These are phyloP conservation scores for Fusarium paranaense DNA, from an alignment of 2,329 filamentous ascomycete species.

Conservation along the genomic window DNA sequence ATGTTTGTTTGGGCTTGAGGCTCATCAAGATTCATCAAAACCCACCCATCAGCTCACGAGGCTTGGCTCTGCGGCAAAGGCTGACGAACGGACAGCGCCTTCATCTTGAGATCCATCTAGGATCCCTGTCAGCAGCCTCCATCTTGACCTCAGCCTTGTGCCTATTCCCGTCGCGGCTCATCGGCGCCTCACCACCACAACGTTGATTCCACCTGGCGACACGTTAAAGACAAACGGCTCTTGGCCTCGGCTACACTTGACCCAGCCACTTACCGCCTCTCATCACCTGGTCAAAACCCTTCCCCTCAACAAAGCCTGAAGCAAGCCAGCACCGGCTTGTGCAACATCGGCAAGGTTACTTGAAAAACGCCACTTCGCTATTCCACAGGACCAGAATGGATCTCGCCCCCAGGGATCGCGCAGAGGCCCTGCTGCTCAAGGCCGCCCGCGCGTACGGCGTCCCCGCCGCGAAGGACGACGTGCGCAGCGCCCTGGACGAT, in stretches of 20 bases:
- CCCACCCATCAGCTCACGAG: not conserved
- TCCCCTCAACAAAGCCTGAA: not conserved
- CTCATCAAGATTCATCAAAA: slow-evolving; percentile 9
- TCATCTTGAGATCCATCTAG: not conserved
- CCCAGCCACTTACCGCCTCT: not conserved
- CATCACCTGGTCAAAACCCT: not conserved
- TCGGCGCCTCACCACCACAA: not conserved
- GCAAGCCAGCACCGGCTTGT: slow-evolving; percentile 33
- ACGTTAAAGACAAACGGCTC: not conserved
- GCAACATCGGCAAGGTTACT: slow-evolving; percentile 37
- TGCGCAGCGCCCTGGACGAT: slow-evolving; percentile 53
- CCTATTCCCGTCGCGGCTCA: not conserved
- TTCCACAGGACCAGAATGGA: slow-evolving; percentile 47
- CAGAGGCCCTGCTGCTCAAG: slow-evolving; percentile 50
- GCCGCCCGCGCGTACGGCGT: slow-evolving; percentile 49
- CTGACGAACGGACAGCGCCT: not conserved
- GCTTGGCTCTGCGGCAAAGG: not conserved
- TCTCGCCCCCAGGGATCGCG: slow-evolving; percentile 42
- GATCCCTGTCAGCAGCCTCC: not conserved
- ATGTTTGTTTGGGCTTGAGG: slow-evolving; percentile 29
- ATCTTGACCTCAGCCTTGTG: not conserved
- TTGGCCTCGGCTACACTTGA: not conserved
- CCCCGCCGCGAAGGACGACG: slow-evolving; percentile 49
- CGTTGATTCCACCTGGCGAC: not conserved
- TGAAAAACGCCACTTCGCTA: slow-evolving; percentile 50